phyloP scores from a whole-genome alignment of 768 basidiomycete genomes.

The Lentinula aciculospora region DNA sequence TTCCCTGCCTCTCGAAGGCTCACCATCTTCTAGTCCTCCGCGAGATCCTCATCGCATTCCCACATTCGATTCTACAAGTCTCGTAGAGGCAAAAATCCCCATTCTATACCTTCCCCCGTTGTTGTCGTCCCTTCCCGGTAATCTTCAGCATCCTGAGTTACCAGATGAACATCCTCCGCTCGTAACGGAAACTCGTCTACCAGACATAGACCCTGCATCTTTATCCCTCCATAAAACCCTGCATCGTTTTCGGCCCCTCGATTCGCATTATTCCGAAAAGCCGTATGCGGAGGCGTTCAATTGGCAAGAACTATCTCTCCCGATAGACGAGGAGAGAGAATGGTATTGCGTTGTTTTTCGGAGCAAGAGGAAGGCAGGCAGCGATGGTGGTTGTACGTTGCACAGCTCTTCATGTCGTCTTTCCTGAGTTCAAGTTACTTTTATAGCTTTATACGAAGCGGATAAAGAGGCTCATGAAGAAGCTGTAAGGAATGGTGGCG shows the following conservation, averaged over 20 bases:
- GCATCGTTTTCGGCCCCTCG: constrained; percentile 65
- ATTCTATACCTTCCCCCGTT: constrained; percentile 83
- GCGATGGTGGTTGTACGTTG: constrained; percentile 59
- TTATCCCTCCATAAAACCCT: constrained; percentile 82
- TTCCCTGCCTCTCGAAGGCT: neutral
- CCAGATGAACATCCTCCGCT: constrained; percentile 34
- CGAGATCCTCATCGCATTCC: constrained; percentile 55
- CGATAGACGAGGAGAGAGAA: constrained; percentile 67
- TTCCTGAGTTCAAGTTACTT: neutral
- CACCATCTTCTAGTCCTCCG: constrained; percentile 6
- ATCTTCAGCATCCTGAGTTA: constrained; percentile 23
- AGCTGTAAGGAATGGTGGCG: constrained; percentile 82
- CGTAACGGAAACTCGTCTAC: constrained; percentile 69
- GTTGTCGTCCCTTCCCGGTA: constrained; percentile 65
- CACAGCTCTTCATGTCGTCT: constrained; percentile 10
- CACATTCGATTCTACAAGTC: constrained; percentile 34
- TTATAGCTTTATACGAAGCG: constrained; percentile 76
- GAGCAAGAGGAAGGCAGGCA: constrained; percentile 65
- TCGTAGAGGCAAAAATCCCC: constrained; percentile 33
- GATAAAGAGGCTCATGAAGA: constrained; percentile 90
- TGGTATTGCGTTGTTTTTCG: constrained; percentile 95
- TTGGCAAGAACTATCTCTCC: constrained; percentile 69
- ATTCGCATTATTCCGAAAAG: constrained; percentile 51
- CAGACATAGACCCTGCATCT: constrained; percentile 81
- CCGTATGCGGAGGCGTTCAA: constrained; percentile 83